Evolutionary conservation across 805 yeast species (phyloP).

Genomic region (Suhomyces kilbournensis): DNA sequence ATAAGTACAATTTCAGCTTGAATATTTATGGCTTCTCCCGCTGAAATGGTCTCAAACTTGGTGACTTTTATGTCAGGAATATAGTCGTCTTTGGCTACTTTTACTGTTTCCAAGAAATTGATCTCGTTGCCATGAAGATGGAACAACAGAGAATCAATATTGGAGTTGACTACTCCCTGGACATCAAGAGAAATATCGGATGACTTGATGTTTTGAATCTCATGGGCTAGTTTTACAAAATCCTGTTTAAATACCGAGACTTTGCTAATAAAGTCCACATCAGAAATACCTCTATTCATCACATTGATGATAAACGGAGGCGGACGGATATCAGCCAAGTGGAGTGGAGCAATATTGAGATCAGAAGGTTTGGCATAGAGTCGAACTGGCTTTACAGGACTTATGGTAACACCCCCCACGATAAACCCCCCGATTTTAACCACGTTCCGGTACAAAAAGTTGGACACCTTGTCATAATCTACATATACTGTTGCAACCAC

Average conservation of each 20-base stretch:
- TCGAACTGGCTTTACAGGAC: constrained; percentile 16
- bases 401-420: constrained; percentile 22
- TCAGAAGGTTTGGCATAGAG: constrained; percentile 17
- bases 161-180: constrained; percentile 16
- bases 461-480: constrained; percentile 26
- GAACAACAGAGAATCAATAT: constrained; percentile 16
- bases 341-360: constrained; percentile 11
- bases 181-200: constrained; percentile 20
- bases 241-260: constrained; percentile 18
- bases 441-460: constrained; percentile 17
- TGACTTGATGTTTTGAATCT: constrained; percentile 11
- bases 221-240: constrained; percentile 11
- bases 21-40: constrained; percentile 8
- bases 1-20: constrained; percentile 2
- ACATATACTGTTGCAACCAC: constrained; percentile 24
- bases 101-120: constrained; percentile 11
- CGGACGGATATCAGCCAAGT: constrained; percentile 22
- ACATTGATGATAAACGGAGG: constrained; percentile 24
- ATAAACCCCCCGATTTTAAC: constrained; percentile 20
- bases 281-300: constrained; percentile 16
- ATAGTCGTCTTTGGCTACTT: constrained; percentile 8
- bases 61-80: constrained; percentile 16
- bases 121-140: constrained; percentile 13
- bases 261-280: constrained; percentile 23
- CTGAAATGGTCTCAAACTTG: constrained; percentile 10